Evolutionary conservation across 1,284 basidiomycete genomes (phyloP).

Genomic region (Ustilago shanxiensis): DNA sequence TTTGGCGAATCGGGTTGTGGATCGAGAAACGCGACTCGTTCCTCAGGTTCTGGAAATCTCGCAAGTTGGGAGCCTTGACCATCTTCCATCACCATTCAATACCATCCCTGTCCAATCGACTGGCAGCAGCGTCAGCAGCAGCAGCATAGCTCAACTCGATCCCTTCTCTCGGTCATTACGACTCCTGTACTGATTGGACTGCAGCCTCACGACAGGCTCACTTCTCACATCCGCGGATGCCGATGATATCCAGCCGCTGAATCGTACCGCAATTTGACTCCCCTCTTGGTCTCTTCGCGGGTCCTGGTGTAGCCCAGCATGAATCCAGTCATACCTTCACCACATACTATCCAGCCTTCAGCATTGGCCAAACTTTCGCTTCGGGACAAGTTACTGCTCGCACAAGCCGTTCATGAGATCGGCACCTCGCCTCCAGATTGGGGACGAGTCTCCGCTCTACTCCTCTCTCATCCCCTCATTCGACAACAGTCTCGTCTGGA

Average conservation of each 20-base stretch:
- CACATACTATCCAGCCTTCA: conserved; percentile 43
- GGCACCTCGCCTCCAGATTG: conserved; percentile 62
- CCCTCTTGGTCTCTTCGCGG: background rate
- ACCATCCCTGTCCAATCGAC: background rate
- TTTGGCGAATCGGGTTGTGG: background rate
- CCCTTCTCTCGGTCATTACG: too few species aligned
- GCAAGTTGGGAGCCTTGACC: background rate
- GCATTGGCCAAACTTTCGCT: conserved; percentile 50
- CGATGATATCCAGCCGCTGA: background rate
- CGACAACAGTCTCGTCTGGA: conserved; percentile 52
- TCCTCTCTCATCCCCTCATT: conserved; percentile 62
- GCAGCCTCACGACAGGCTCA: background rate
- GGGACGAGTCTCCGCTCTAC: conserved; percentile 52
- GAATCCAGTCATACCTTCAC: conserved; percentile 49
- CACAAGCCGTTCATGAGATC: conserved; percentile 64
- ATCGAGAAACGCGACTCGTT: conserved; percentile 2
- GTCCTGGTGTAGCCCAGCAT: conserved; percentile 8
- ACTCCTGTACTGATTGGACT: background rate
- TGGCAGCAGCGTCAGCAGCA: background rate
- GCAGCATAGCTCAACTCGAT: too few species aligned
- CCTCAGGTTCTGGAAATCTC: background rate
- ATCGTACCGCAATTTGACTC: background rate
- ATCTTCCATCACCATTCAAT: conserved; percentile 1
- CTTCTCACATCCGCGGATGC: background rate
- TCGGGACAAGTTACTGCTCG: conserved; percentile 65